Evolutionary conservation across 148 eudicot genomes (phyloP).

Genomic region (Rheum nobile): DNA sequence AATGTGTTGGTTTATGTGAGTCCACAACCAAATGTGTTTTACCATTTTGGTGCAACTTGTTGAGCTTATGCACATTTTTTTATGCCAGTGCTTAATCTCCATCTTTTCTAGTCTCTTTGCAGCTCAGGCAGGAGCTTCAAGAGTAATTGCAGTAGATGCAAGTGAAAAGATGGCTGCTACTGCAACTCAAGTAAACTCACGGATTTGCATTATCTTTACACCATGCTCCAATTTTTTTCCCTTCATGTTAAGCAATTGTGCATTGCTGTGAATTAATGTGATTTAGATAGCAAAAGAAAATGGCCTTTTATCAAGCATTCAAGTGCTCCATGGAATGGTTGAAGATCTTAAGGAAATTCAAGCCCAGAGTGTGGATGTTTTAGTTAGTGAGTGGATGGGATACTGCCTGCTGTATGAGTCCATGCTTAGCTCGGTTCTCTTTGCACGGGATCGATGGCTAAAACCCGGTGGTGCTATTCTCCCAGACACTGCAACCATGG

Average conservation of each 20-base stretch:
- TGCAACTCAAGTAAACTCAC: conserved; percentile 56
- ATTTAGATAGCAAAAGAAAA: conserved; percentile 82
- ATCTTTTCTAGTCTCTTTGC: conserved; percentile 75
- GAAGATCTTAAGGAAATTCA: conserved; percentile 70
- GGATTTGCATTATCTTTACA: not conserved
- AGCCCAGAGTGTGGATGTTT: conserved; percentile 73
- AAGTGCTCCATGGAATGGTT: conserved; percentile 82
- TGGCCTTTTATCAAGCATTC: conserved; percentile 34
- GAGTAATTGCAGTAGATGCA: conserved; percentile 86
- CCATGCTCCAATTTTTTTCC: not conserved
- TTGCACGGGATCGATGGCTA: conserved; percentile 88
- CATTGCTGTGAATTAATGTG: conserved; percentile 5
- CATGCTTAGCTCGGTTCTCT: conserved; percentile 82
- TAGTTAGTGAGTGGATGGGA: conserved; percentile 98
- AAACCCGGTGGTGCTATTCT: conserved; percentile 98
- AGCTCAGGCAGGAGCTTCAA: conserved; percentile 89
- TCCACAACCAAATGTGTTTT: not conserved
- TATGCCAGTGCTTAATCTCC: conserved; percentile 10
- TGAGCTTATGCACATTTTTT: conserved; percentile 6
- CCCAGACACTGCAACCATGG: conserved; percentile 94
- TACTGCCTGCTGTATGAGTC: conserved; percentile 93
- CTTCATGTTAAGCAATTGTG: not conserved
- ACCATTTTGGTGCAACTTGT: not conserved
- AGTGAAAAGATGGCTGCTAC: conserved; percentile 91
- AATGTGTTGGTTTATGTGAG: not conserved